Evolutionary conservation across 805 yeast genomes (phyloP), one percentile per base, ranked within the genome.

Genomic region (Nakazawaea peltata): DNA sequence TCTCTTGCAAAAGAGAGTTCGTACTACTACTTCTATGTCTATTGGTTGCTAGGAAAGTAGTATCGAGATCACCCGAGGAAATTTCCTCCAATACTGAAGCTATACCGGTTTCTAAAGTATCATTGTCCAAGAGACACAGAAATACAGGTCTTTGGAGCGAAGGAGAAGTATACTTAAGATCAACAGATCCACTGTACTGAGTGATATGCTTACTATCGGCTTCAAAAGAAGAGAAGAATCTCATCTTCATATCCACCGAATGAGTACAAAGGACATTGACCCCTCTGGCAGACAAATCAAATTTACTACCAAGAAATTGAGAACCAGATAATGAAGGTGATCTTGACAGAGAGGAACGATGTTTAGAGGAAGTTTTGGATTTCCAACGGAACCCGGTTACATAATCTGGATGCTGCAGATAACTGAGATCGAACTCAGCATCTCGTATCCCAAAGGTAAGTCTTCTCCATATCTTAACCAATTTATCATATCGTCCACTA

Each of bases 401-500:
- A 35, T 66, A 66, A 1, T 65, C 49, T 2, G 79, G 75, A 49
- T 83, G 94, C n/a, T 73, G 67, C 16, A 86, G 56, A 46, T 81
- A 78, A 0, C 74, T 59, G 42, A 85, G 59, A 46, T 81, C 92
- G 51, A 85, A 86, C 19, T 67, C 65, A 5, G 78, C 67, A 26
- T 74, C 68, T 24, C 72, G 75, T 19, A 69, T 67, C 23, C 81
- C 86, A 48, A 77, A 83, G 6, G 81, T 70, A 6, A 76, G 64
- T 33, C 96, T 61, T 36, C 77, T 67, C 95, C 95, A 88, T 2
- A 85, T 63, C 49, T 84, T 85, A 19, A 84, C 76, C 11, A 81
- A 60, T 24, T 65, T 63, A 51, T 85, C 95, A 50, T 68, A 72
- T 27, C 60, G 61, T 0, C 82, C 77, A 26, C 71, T 66, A 32